Base-by-base conservation (phyloP, 768 basidiomycete species). In the Melanogaster broomeanus region DNA sequence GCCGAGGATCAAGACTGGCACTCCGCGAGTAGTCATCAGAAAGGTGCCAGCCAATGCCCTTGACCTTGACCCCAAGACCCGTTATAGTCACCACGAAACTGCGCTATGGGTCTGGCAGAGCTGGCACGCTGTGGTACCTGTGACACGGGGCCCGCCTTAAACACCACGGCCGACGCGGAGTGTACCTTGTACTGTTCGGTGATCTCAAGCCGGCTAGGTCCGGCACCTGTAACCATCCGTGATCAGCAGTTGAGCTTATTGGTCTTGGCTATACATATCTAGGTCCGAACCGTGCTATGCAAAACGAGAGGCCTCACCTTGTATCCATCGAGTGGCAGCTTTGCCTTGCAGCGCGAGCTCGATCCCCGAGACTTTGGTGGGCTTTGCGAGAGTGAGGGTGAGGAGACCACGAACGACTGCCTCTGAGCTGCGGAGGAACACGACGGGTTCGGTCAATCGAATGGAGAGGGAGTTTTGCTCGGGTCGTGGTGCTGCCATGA, bases 321-420 rank as follows among this genome's bases (percentile, higher is more conserved):
- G 93, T 2, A 88, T 85, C 87, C 93, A 97, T 33, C 83, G 79
- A 4, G 85, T 88, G 21, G 77, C 71, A 3, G 85, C 77, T 52
- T 76, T 87, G 3, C 90, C 94, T 40, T 84, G 75, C 19, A 99
- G 72, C 65, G 86, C 83, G 34, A 97, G 75, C 49, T 87, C 86
- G 51, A 99, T 94, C 61, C 85, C 88, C 28, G 88, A 85, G 58
- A 99, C 85, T 66, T 85, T 85, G 47, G 84, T 93, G 1, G 93
- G 84, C 65, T 96, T 96, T 27, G 74, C 73, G 35, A 89, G 70
- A 13, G 73, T 76, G 51, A 90, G 72, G 2, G 80, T 82, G 49
- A 90, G 74, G 4, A 89, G 69, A 10, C 88, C 88, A 42, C 88
- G 73, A 12, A 90, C 71, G 61, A 85, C 70, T 16, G 85, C 80